A percentile compares a stretch with the other conserved stretches of the same genome.
These are phyloP conservation scores for Leccinum disarticulatum DNA, from an alignment of 768 basidiomycete species.

Conservation along the genomic window DNA sequence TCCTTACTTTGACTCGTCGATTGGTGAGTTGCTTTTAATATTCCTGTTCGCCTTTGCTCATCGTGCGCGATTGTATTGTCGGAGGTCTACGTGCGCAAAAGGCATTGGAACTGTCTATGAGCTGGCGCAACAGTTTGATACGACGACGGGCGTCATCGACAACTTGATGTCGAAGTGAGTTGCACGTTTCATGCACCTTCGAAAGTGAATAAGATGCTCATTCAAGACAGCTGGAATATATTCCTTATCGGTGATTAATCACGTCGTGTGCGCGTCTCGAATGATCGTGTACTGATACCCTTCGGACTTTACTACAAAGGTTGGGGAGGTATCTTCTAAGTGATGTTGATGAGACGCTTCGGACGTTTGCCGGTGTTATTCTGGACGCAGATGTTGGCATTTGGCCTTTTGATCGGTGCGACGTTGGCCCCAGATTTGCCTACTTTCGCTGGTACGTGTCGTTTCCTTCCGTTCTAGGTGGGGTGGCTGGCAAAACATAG, in stretches of 20 bases:
- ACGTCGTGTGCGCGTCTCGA: not conserved
- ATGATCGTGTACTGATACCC: conserved; percentile 5
- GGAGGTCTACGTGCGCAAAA: conserved; percentile 12
- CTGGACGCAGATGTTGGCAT: conserved; percentile 38
- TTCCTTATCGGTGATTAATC: conserved; percentile 40
- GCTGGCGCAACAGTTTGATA: conserved; percentile 44
- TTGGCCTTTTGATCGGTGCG: conserved; percentile 51
- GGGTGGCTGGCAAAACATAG: not conserved
- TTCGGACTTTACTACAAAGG: conserved; percentile 11
- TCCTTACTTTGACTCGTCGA: conserved; percentile 53
- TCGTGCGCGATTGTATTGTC: not conserved
- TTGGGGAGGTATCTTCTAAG: conserved; percentile 31
- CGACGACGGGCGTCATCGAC: conserved; percentile 49
- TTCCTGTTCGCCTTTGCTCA: no score
- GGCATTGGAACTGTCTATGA: conserved; percentile 51
- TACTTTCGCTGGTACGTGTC: conserved; percentile 44
- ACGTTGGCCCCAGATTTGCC: conserved; percentile 49
- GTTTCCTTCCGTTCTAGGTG: not conserved
- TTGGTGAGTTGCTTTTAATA: conserved; percentile 36
- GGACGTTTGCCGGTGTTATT: conserved; percentile 32
- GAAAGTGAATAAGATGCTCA: not conserved
- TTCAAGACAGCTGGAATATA: conserved; percentile 42
- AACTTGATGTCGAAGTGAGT: conserved; percentile 46
- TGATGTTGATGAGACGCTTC: conserved; percentile 32
- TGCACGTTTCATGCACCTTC: not conserved